Percentiles rank a stretch among this genome's conserved stretches.
Conservation (phyloP, 2,329 filamentous ascomycete genomes). For the Trichoderma aggressivum region DNA sequence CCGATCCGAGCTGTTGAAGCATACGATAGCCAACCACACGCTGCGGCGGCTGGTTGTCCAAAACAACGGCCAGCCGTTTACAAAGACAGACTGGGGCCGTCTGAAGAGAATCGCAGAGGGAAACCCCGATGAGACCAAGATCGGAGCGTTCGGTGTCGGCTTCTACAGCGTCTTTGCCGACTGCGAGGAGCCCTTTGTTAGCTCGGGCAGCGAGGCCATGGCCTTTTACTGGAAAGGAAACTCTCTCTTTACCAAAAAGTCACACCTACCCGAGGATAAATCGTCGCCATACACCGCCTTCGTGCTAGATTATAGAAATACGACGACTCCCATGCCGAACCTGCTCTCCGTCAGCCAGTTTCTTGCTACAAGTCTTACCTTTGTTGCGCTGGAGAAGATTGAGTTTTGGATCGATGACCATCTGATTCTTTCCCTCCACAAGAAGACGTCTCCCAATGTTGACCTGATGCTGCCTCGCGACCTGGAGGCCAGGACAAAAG, state of each 20-base stretch:
- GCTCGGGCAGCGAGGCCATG: constrained; percentile 89
- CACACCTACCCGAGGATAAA: constrained; percentile 67
- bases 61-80: constrained; percentile 88
- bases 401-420: constrained; percentile 90
- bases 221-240: constrained; percentile 99
- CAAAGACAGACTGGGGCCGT: constrained; percentile 85
- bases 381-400: constrained; percentile 82
- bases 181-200: constrained; percentile 96
- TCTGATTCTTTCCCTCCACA: constrained; percentile 72
- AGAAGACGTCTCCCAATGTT: constrained; percentile 78
- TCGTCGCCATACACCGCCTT: constrained; percentile 77
- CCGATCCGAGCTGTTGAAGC: constrained; percentile 71
- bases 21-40: constrained; percentile 80
- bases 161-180: constrained; percentile 99
- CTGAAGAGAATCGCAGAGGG: constrained; percentile 98
- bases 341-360: constrained; percentile 87
- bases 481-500: constrained; percentile 77
- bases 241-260: constrained; percentile 85
- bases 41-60: constrained; percentile 83
- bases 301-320: constrained; percentile 88
- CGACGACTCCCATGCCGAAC: constrained; percentile 80
- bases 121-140: constrained; percentile 98
- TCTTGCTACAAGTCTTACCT: constrained; percentile 89
- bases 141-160: constrained; percentile 95
- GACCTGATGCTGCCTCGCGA: constrained; percentile 71